Percentiles rank a stretch among this genome's conserved stretches.
These are phyloP conservation scores for Chaetothyriales sp. DNA, from an alignment of 2,329 filamentous ascomycete genomes.

Conservation along the genomic window DNA sequence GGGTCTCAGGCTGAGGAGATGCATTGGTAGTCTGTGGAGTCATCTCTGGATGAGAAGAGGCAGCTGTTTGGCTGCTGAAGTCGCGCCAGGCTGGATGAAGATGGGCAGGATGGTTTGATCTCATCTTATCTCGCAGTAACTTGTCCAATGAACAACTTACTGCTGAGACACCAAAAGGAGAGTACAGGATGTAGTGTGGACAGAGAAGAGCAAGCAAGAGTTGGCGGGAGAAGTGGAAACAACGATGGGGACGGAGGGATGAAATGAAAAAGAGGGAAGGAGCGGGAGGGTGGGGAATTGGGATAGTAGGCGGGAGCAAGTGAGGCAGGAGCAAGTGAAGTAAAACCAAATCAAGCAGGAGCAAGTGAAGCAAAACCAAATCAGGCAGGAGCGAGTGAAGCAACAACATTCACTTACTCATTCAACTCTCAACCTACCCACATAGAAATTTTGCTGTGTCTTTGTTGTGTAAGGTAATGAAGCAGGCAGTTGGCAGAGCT, in stretches of 20 bases:
- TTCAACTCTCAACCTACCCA: neutral
- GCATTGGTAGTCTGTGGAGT: neutral
- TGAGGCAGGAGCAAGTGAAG: neutral
- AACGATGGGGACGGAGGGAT: neutral
- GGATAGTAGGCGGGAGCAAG: neutral
- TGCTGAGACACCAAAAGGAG: neutral
- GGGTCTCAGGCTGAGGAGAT: slow-evolving; percentile 2
- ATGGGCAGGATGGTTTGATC: neutral
- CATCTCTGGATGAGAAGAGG: neutral
- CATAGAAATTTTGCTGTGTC: neutral
- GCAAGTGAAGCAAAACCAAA: neutral
- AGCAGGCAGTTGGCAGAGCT: neutral
- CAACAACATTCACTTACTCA: neutral
- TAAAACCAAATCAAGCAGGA: neutral
- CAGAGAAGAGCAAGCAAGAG: neutral
- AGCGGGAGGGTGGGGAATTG: neutral
- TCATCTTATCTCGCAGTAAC: neutral
- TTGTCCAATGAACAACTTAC: neutral
- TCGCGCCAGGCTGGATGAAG: neutral
- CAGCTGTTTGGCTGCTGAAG: neutral
- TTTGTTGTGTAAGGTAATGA: neutral
- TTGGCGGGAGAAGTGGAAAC: neutral
- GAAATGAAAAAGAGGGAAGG: neutral
- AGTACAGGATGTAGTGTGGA: neutral
- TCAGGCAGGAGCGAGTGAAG: neutral